These are phyloP conservation scores for Madurella fahalii DNA, from an alignment of 2,329 filamentous ascomycete species.

Conservation along the genomic window DNA sequence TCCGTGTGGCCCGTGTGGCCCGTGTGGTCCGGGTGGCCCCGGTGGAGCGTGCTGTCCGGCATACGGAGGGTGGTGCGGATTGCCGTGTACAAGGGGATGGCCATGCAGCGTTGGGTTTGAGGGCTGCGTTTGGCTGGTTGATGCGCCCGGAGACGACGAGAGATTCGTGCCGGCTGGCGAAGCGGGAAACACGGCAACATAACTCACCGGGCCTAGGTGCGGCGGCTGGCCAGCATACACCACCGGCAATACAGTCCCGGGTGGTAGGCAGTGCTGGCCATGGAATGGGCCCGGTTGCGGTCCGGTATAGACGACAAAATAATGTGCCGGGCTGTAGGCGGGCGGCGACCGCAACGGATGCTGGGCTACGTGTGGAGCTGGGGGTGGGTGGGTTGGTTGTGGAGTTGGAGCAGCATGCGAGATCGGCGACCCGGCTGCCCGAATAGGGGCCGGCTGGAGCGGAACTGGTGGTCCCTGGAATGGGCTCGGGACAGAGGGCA, in stretches of 20 bases:
- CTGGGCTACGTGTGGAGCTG: neutral
- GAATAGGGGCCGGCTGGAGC: too few relatives aligned
- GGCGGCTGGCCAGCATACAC: constrained; percentile 12
- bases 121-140: too few relatives aligned
- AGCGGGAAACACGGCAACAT: constrained; percentile 8
- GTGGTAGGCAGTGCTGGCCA: constrained; percentile 12
- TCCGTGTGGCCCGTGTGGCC: too few relatives aligned
- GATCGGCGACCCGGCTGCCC: neutral
- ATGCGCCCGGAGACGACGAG: neutral
- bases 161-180: too few relatives aligned
- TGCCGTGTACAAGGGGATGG: neutral
- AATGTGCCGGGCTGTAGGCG: constrained; percentile 8
- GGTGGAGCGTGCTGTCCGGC: neutral
- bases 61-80: neutral
- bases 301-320: constrained; percentile 14
- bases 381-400: neutral
- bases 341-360: constrained; percentile 1
- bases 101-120: neutral
- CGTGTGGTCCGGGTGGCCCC: too few relatives aligned
- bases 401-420: neutral
- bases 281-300: constrained; percentile 9
- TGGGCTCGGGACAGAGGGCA: neutral
- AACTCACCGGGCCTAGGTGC: constrained; percentile 9
- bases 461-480: neutral
- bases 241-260: constrained; percentile 11